Percentiles rank a stretch among this genome's conserved stretches.
Conservation (phyloP, 805 yeast species). For the Candida silvicultrix region DNA sequence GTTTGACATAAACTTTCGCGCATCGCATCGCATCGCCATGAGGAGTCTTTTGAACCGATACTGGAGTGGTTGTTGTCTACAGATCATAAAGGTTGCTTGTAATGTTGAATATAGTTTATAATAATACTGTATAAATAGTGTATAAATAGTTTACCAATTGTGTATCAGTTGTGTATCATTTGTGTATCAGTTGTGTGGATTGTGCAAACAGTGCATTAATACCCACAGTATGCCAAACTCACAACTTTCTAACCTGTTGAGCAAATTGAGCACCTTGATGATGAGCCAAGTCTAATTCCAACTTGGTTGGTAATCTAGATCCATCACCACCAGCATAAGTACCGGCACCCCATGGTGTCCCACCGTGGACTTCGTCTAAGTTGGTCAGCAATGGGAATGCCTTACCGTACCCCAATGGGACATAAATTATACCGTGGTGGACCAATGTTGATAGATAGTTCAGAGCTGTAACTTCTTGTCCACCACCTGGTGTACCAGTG, state of each 20-base stretch:
- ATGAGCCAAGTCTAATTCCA: slow-evolving; percentile 55
- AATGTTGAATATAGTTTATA: too few relatives aligned
- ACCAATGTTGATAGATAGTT: slow-evolving; percentile 46
- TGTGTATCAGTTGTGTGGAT: too few relatives aligned
- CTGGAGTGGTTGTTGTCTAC: too few relatives aligned
- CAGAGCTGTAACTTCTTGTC: slow-evolving; percentile 61
- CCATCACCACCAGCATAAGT: slow-evolving; percentile 68
- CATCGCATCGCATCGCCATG: too few relatives aligned
- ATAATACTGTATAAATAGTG: too few relatives aligned
- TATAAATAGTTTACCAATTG: too few relatives aligned
- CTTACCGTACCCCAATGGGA: slow-evolving; percentile 61
- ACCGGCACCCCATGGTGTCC: slow-evolving; percentile 82
- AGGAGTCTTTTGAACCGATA: too few relatives aligned
- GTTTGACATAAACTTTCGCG: too few relatives aligned
- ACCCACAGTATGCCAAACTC: too few relatives aligned
- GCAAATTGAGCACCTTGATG: slow-evolving; percentile 62
- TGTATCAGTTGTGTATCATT: too few relatives aligned
- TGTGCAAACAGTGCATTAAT: too few relatives aligned
- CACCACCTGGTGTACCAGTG: slow-evolving; percentile 66
- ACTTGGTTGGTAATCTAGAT: slow-evolving; percentile 50
- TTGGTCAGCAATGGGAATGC: slow-evolving; percentile 45
- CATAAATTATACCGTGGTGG: slow-evolving; percentile 69
- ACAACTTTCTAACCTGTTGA: slow-evolving; percentile 11
- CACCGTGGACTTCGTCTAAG: slow-evolving; percentile 65
- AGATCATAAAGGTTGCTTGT: too few relatives aligned